Conservation (phyloP, 164 flowering plant species). For the Magnolia officinalis region DNA sequence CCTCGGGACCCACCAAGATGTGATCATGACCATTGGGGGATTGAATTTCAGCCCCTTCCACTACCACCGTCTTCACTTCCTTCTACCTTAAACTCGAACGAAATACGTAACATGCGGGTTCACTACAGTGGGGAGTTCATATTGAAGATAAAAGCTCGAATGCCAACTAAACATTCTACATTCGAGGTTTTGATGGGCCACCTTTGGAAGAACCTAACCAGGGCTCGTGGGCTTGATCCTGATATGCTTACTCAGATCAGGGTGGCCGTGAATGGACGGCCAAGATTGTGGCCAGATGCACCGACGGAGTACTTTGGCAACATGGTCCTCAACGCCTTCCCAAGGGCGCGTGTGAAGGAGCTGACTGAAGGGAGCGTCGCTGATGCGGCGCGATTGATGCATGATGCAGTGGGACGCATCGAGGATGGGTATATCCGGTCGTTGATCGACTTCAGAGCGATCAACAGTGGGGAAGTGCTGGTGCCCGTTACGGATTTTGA, state of each 20-base stretch:
- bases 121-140: no score
- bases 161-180: no score
- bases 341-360: not conserved
- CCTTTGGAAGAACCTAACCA: constrained; percentile 10
- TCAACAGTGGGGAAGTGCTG: no score
- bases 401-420: not conserved
- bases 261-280: constrained; percentile 13
- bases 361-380: not conserved
- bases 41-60: no score
- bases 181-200: not conserved
- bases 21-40: no score
- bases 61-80: not conserved
- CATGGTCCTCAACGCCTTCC: not conserved
- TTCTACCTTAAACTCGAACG: no score
- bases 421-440: constrained; percentile 1
- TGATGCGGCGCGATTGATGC: not conserved
- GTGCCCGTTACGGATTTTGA: no score
- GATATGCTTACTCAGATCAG: constrained; percentile 1
- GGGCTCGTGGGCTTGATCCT: constrained; percentile 8
- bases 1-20: no score
- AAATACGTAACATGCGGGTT: no score
- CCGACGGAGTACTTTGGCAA: constrained; percentile 12
- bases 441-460: constrained; percentile 6
- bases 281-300: constrained; percentile 5
- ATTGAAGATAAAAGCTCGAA: no score